A percentile compares a stretch with the other conserved stretches of the same genome.
Evolutionary conservation across 495 filamentous ascomycete genomes (phyloP).

Genomic region (Aspergillus carlsbadensis): DNA sequence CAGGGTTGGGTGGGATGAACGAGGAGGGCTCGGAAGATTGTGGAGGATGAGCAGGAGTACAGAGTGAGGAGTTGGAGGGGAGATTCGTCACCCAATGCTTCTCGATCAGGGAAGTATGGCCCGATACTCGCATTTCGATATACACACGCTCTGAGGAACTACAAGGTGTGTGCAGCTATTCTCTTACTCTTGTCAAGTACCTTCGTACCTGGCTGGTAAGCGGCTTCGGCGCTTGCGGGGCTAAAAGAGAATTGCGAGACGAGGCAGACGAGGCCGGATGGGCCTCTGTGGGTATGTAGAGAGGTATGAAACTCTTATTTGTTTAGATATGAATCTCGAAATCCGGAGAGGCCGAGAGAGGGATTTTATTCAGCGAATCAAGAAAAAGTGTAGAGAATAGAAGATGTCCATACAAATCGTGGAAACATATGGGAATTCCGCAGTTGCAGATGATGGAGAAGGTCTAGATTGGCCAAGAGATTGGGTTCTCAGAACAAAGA

Average conservation of each 20-base stretch:
- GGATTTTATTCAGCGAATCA: background rate
- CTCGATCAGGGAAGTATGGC: too few species aligned
- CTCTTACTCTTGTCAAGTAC: too few species aligned
- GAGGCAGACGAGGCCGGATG: too few species aligned
- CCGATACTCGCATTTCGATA: too few species aligned
- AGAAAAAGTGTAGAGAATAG: background rate
- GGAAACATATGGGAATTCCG: background rate
- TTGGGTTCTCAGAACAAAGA: constrained; percentile 17
- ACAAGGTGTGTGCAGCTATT: too few species aligned
- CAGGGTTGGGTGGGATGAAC: background rate
- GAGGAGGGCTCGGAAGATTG: background rate
- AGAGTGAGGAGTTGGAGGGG: background rate
- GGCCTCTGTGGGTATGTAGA: too few species aligned
- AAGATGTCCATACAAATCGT: background rate
- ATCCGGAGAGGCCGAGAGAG: background rate
- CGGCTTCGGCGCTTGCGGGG: background rate
- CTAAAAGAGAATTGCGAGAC: background rate
- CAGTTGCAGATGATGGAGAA: background rate
- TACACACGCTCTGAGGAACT: too few species aligned
- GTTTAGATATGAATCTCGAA: background rate
- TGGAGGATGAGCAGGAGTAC: background rate
- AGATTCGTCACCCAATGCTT: background rate
- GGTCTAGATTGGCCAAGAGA: constrained; percentile 10
- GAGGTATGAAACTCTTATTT: too few species aligned
- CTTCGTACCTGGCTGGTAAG: background rate